Conservation (phyloP, 257 asterid species). For the Petunia secreta region DNA sequence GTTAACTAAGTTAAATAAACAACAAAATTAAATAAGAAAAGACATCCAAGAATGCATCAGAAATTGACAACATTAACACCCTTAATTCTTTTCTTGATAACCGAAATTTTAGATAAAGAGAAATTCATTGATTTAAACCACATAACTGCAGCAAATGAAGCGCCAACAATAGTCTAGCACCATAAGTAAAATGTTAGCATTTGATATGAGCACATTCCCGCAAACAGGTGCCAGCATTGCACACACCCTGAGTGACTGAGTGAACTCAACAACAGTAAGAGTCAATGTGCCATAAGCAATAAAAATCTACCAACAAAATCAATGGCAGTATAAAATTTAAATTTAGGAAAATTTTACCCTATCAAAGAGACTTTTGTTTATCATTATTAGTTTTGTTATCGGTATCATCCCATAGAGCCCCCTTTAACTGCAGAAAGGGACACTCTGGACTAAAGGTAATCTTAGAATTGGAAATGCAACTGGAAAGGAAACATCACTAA, state of each 20-base stretch:
- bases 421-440: neutral
- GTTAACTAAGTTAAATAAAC: neutral
- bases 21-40: neutral
- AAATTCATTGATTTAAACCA: neutral
- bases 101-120: neutral
- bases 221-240: slow-evolving; percentile 10
- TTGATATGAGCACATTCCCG: neutral
- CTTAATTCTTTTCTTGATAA: neutral
- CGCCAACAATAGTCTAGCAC: neutral
- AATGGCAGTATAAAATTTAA: neutral
- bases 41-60: neutral
- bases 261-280: neutral
- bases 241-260: neutral
- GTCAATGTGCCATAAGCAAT: neutral
- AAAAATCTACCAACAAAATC: neutral
- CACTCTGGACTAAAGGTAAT: neutral
- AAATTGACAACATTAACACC: neutral
- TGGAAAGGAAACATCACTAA: neutral
- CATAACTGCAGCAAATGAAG: neutral
- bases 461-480: neutral
- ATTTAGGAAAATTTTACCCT: neutral
- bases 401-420: neutral
- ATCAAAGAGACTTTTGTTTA: neutral
- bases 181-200: neutral
- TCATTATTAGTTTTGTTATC: neutral